Percentiles rank a stretch among this genome's conserved stretches.
phyloP scores from a whole-genome alignment of 2,329 filamentous ascomycete species.

The Ceratocystiopsis sp. region DNA sequence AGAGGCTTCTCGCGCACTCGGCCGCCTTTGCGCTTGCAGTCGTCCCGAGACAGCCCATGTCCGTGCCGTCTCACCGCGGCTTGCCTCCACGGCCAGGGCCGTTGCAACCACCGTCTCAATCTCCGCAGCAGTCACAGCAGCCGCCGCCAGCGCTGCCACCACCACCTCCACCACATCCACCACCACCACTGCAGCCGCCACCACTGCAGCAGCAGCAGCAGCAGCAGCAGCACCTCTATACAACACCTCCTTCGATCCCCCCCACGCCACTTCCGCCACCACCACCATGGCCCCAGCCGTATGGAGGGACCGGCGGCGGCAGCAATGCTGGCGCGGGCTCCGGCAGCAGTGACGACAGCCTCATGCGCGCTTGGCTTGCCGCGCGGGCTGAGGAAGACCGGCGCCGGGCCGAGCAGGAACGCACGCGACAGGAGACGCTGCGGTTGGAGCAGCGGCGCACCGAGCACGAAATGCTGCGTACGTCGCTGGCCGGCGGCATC shows the following conservation, averaged over 20 bases:
- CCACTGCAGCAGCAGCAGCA: conserved; percentile 3
- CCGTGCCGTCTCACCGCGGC: conserved; percentile 45
- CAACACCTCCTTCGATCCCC: neutral
- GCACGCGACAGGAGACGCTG: conserved; percentile 43
- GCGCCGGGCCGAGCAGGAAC: conserved; percentile 59
- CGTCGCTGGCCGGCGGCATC: conserved; percentile 51
- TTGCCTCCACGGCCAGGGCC: conserved; percentile 30
- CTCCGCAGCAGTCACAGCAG: conserved; percentile 1
- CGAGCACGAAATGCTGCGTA: conserved; percentile 55
- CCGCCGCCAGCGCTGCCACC: conserved; percentile 4
- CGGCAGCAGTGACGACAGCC: conserved; percentile 38
- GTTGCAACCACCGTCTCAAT: conserved; percentile 22
- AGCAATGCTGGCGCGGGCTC: too few species aligned
- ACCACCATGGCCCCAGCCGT: conserved; percentile 19
- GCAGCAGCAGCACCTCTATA: conserved; percentile 3
- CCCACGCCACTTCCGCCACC: conserved; percentile 9
- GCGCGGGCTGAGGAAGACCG: conserved; percentile 60
- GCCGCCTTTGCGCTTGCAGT: too few species aligned
- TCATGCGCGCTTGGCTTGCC: conserved; percentile 53
- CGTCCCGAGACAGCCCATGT: conserved; percentile 37
- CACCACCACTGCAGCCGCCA: conserved; percentile 8
- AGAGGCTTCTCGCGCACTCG: too few species aligned
- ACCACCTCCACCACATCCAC: conserved; percentile 5
- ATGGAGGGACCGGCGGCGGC: conserved; percentile 12
- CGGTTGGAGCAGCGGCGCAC: conserved; percentile 56